Conservation (phyloP, 108 stramenopile genomes). For the Mediolabrus comicus region DNA sequence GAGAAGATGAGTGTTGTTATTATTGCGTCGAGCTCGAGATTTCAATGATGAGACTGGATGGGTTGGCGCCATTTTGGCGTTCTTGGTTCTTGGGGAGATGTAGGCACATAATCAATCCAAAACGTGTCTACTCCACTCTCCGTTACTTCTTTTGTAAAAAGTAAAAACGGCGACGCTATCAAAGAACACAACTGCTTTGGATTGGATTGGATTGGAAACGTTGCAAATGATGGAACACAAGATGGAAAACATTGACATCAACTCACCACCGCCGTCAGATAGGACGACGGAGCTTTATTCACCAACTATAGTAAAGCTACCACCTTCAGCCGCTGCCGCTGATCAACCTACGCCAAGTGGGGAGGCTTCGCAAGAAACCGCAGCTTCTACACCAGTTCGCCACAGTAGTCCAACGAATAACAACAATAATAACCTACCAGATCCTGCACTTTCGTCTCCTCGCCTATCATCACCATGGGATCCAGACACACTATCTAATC, state of each 20-base stretch:
- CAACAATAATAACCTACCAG: neutral
- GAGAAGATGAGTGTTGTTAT: neutral
- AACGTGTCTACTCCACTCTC: too few species aligned
- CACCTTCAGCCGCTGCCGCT: neutral
- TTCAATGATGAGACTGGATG: too few species aligned
- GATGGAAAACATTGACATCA: neutral
- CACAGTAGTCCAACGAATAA: neutral
- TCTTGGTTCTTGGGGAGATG: too few species aligned
- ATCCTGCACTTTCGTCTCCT: slow-evolving; percentile 13
- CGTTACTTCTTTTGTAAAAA: too few species aligned
- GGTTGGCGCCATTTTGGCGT: too few species aligned
- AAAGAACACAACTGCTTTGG: too few species aligned
- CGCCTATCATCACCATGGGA: slow-evolving; percentile 77
- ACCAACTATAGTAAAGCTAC: neutral
- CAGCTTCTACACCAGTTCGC: neutral
- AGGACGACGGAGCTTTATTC: neutral
- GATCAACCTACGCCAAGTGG: neutral
- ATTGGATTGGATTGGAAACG: too few species aligned
- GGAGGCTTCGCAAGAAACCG: neutral
- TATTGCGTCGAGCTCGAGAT: too few species aligned
- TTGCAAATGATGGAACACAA: too few species aligned
- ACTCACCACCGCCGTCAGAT: neutral
- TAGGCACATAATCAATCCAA: too few species aligned
- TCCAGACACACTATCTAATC: slow-evolving; percentile 38
- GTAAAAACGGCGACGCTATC: too few species aligned